Evolutionary conservation across 352 stramenopile genomes (phyloP), one percentile per base, ranked within the genome.

Genomic region (Blastocystis sp.): DNA sequence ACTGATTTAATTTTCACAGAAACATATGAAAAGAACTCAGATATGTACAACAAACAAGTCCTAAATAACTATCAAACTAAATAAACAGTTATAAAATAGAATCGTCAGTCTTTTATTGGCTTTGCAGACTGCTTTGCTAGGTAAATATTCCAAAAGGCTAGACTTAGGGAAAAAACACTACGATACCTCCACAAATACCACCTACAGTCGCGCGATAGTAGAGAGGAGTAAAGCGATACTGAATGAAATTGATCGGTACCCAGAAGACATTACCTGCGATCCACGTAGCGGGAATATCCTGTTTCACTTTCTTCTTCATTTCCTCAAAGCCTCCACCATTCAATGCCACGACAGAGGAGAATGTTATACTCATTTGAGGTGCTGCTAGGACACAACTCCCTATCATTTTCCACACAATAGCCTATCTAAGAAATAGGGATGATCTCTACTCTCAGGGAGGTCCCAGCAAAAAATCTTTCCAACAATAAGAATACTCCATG

Each of bases 141-240:
- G 47, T 84, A 84, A 18, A 84, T 84, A 43, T 84, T 84, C 73
- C 73, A 84, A 68, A 84, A 84, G 37, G 55, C 73, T 84, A 84
- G 8, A 54, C 34, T 3, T 20, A 66, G 15, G 55, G 2, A 20
- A 5, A 7, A 1, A 13, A 69, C 6, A 3, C 7, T 23, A 9
- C 26, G 3, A n/a, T 45, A 84, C 73, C 73, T 54, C 73, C 73
- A 84, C 43, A 59, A 29, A 84, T 43, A 45, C 73, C 55, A 9
- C 73, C 73, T 11, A 84, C 20, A 20, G 73, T 84, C 13, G 73
- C 73, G 45, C 73, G 73, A 64, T 84, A 84, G 47, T 84, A 84
- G 15, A 84, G 45, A 29, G 73, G 73, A 55, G 47, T 84, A 26
- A 59, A 84, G n/a, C 62, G 59, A 29, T 84, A 84, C 73, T 84